Conservation (phyloP, 225 moss, liverwort and hornwort species). For the Marchantia paleacea region DNA sequence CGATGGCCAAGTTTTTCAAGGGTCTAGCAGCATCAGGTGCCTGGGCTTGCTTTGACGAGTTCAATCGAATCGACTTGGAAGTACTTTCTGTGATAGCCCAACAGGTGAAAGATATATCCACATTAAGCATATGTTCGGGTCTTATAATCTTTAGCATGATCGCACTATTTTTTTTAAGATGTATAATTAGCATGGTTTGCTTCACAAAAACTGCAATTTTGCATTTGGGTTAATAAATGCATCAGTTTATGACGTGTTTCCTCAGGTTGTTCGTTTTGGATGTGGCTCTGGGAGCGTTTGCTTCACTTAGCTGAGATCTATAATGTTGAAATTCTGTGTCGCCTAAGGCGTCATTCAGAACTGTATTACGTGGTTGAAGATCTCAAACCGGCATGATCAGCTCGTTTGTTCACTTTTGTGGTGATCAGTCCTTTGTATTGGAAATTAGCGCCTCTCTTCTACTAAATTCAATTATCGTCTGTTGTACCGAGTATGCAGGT, state of each 20-base stretch:
- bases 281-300: background rate
- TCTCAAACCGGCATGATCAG: background rate
- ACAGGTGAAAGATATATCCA: constrained; percentile 41
- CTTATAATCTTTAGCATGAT: background rate
- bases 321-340: background rate
- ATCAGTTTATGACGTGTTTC: background rate
- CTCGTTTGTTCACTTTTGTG: background rate
- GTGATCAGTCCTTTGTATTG: background rate
- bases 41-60: constrained; percentile 96
- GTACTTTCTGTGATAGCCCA: constrained; percentile 88
- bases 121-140: background rate
- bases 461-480: background rate
- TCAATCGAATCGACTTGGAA: constrained; percentile 88
- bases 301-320: background rate
- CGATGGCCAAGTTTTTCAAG: constrained; percentile 94
- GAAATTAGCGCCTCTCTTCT: background rate
- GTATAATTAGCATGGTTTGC: no score
- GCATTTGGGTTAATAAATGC: background rate
- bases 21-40: constrained; percentile 76
- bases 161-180: background rate
- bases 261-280: background rate
- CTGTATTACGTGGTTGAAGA: background rate
- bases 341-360: background rate
- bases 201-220: no score
- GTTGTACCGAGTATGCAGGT: constrained; percentile 39